Evolutionary conservation across 768 basidiomycete species (phyloP).

Genomic region (Russula lepida): DNA sequence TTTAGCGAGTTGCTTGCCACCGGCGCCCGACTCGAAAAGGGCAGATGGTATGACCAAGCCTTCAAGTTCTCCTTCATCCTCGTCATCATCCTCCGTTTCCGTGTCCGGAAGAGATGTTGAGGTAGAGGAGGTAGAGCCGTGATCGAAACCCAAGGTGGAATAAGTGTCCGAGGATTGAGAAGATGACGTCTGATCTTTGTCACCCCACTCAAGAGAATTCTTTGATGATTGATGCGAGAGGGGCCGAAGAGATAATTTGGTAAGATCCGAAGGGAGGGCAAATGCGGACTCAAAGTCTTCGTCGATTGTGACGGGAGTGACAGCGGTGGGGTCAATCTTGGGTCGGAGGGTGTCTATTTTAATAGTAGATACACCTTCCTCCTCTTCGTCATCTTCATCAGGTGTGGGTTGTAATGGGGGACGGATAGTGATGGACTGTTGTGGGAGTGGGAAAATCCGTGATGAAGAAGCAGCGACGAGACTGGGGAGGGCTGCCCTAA

Average conservation of each 20-base stretch:
- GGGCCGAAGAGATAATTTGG: slow-evolving; percentile 74
- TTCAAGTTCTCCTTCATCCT: slow-evolving; percentile 65
- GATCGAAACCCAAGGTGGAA: slow-evolving; percentile 68
- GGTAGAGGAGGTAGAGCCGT: slow-evolving; percentile 62
- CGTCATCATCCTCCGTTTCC: slow-evolving; percentile 55
- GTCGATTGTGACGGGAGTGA: slow-evolving; percentile 28
- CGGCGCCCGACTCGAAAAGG: slow-evolving; percentile 64
- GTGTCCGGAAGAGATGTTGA: slow-evolving; percentile 62
- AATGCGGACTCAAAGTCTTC: slow-evolving; percentile 85
- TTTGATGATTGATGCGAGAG: slow-evolving; percentile 74
- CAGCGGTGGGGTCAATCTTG: slow-evolving; percentile 26
- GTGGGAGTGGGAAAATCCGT: slow-evolving; percentile 28
- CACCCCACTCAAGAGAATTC: slow-evolving; percentile 78
- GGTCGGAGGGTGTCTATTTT: slow-evolving; percentile 49
- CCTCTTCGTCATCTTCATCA: slow-evolving; percentile 56
- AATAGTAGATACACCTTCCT: slow-evolving; percentile 79
- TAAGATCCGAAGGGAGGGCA: slow-evolving; percentile 70
- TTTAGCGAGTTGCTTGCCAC: slow-evolving; percentile 42
- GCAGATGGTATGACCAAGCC: slow-evolving; percentile 71
- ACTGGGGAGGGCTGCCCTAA: slow-evolving; percentile 31
- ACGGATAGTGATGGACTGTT: slow-evolving; percentile 52
- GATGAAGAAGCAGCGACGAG: slow-evolving; percentile 36
- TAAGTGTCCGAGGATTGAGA: slow-evolving; percentile 86
- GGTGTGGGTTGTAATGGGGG: slow-evolving; percentile 48
- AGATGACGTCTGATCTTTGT: slow-evolving; percentile 73